Evolutionary conservation across 805 yeast species (phyloP), one percentile per base, ranked within the genome.

Genomic region (Kockiozyma suomiensis): DNA sequence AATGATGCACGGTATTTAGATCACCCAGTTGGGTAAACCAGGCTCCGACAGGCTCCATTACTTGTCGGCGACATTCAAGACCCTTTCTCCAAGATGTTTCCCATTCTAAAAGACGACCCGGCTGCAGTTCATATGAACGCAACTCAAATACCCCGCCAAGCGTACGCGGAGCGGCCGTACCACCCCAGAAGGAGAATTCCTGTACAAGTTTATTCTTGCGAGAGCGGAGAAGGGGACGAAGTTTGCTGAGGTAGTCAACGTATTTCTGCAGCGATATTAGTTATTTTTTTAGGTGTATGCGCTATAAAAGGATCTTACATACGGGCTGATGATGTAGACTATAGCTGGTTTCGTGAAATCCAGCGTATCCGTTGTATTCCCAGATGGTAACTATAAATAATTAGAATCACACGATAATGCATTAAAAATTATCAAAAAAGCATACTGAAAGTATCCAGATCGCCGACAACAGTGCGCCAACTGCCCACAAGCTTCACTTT

Each of bases 1-100:
- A 63, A 54, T 76, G 80, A 57, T 76, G 75, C 4, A 76, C 80
- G 19, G 74, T 67, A 66, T 76, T 77, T n/a, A 76, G 68, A 4
- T 68, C 62, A 4, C 80, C 80, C 30, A 76, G 63, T 59, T 74
- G 76, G 26, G 75, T 65, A 66, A 77, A 76, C 80, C 80, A 76
- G 4, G 80, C 80, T 4, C 80, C 80, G 1, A 76, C 79, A 1
- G 80, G 80, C 69, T 77, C 79, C 80, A 76, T 76, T 21, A 76
- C 80, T 61, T 77, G 73, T n/a, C 76, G 68, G n/a, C 80, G 74
- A 63, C 70, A 73, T 63, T 76, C 76, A 28, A 76, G 66, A 6
- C 80, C 80, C 59, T 70, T 66, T 37, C 72, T 69, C 80, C 80
- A 76, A 57, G 73, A 70, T n/a, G 69, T 65, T 50, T 77, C 80